phyloP scores from a whole-genome alignment of 1,139 yeast genomes.

The Kazachstania sp. region DNA sequence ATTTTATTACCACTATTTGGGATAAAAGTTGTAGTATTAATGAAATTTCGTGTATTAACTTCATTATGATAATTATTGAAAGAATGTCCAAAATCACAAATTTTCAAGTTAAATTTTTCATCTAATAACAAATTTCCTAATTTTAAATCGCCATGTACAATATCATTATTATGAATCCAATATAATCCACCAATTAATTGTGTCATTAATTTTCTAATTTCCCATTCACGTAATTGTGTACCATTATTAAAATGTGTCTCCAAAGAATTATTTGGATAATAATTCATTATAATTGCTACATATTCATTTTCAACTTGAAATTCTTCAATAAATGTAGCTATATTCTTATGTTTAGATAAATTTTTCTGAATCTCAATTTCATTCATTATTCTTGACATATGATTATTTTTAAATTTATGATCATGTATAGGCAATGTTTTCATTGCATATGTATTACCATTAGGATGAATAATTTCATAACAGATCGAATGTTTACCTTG shows the following conservation, averaged over 20 bases:
- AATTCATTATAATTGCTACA: constrained; percentile 7
- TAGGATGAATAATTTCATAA: constrained; percentile 5
- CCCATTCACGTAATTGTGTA: constrained; percentile 4
- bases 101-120: constrained; percentile 3
- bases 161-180: constrained; percentile 8
- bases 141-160: constrained; percentile 12
- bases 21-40: constrained; percentile 1
- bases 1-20: background rate
- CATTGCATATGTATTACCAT: constrained; percentile 5
- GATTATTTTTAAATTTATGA: constrained; percentile 1
- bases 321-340: constrained; percentile 6
- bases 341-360: constrained; percentile 3
- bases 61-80: constrained; percentile 2
- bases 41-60: background rate
- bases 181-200: constrained; percentile 8
- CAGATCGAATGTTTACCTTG: constrained; percentile 4
- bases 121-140: constrained; percentile 8
- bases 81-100: constrained; percentile 12
- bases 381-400: background rate
- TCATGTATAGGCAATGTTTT: constrained; percentile 3
- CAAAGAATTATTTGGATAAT: constrained; percentile 6
- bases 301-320: constrained; percentile 6
- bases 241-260: constrained; percentile 4
- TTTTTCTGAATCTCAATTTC: constrained; percentile 9
- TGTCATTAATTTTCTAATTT: constrained; percentile 5